Conservation (phyloP, 306 rosid genomes). For the Cyamopsis tetragonoloba region DNA sequence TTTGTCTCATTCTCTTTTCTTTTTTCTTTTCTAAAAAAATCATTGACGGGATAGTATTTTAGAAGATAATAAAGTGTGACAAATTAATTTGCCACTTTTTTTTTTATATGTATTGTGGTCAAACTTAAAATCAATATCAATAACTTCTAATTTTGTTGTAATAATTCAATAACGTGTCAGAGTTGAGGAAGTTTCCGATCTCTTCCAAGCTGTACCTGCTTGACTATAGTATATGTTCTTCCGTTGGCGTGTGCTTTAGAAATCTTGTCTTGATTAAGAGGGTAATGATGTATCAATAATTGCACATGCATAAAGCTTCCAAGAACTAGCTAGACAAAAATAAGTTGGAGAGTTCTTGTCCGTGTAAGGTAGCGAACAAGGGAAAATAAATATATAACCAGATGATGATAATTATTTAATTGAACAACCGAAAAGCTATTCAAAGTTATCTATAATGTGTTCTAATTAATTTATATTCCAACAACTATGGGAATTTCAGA, state of each 20-base stretch:
- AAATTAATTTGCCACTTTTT: neutral
- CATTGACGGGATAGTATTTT: neutral
- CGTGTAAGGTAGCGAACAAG: neutral
- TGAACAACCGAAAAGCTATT: neutral
- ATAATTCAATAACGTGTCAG: conserved; percentile 34
- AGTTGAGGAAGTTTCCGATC: conserved; percentile 35
- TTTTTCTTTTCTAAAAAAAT: neutral
- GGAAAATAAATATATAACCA: neutral
- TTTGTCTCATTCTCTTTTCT: conserved; percentile 4
- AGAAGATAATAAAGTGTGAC: neutral
- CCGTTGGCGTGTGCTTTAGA: conserved; percentile 14
- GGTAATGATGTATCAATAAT: conserved; percentile 9
- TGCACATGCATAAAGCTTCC: conserved; percentile 32
- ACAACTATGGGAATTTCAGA: neutral
- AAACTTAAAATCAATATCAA: neutral
- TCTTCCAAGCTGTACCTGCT: conserved; percentile 37
- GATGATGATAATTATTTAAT: neutral
- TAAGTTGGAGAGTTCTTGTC: neutral
- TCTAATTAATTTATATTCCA: neutral
- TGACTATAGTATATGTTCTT: neutral
- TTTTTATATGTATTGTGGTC: neutral
- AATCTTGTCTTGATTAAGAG: conserved; percentile 9
- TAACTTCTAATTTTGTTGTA: neutral
- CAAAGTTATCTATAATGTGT: neutral
- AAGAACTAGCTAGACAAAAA: neutral